Base-by-base conservation (phyloP, 257 asterid species). In the Salvia miltiorrhiza region DNA sequence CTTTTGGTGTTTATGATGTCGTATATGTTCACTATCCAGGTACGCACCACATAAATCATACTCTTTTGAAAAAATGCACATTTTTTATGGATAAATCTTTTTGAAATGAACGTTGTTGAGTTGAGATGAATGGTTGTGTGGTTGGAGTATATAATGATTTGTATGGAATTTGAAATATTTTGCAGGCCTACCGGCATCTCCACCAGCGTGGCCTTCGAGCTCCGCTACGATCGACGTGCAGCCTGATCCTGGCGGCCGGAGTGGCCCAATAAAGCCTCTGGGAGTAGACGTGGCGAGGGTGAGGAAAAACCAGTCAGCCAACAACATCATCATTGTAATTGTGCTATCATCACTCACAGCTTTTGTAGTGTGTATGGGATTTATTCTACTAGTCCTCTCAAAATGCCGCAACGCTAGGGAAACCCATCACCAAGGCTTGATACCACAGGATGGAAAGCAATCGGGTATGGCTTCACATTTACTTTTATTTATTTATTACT, bases 101-200 rank as follows among this genome's bases (percentile, higher is more conserved):
- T n/a, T n/a, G n/a, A n/a, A n/a, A n/a, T n/a, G n/a, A n/a, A n/a
- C n/a, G n/a, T n/a, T n/a, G n/a, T n/a, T n/a, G n/a, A n/a, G n/a
- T n/a, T n/a, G n/a, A n/a, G n/a, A n/a, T n/a, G n/a, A n/a, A n/a
- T n/a, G n/a, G n/a, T n/a, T n/a, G n/a, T n/a, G n/a, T n/a, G n/a
- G n/a, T n/a, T n/a, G n/a, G n/a, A n/a, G n/a, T n/a, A n/a, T n/a
- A n/a, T n/a, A n/a, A n/a, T n/a, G n/a, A n/a, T n/a, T n/a, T n/a
- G n/a, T n/a, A n/a, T n/a, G n/a, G n/a, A n/a, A n/a, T n/a, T n/a
- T n/a, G n/a, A n/a, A n/a, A n/a, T n/a, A n/a, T n/a, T n/a, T n/a
- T n/a, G 76, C 82, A 92, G 98, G 98, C 43, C 78, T 92, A 58
- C 98, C 98, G 3, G 90, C 96, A 8, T 86, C 98, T 76, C 95